Evolutionary conservation across 805 yeast genomes (phyloP).

Genomic region (Candida silvatica): DNA sequence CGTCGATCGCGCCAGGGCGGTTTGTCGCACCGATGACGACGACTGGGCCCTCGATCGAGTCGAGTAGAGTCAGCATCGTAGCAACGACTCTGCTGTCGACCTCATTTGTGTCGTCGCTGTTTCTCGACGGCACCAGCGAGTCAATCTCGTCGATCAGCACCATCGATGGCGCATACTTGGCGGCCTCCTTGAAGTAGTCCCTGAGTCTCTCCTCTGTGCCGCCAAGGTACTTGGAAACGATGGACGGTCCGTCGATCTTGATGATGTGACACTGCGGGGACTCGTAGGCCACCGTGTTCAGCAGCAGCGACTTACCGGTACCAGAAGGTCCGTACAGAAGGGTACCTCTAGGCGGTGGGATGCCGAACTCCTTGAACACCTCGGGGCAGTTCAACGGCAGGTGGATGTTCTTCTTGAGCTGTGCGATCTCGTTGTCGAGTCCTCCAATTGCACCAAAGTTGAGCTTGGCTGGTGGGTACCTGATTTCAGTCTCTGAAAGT

Average conservation of each 20-base stretch:
- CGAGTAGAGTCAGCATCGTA: conserved; percentile 75
- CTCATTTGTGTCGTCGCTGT: conserved; percentile 81
- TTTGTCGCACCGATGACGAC: conserved; percentile 89
- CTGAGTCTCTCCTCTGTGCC: conserved; percentile 87
- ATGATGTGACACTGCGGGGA: conserved; percentile 69
- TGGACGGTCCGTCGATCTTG: conserved; percentile 82
- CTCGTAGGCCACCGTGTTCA: conserved; percentile 75
- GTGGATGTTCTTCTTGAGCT: conserved; percentile 59
- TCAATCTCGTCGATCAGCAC: conserved; percentile 91
- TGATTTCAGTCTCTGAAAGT: conserved; percentile 28
- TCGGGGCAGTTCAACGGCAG: conserved; percentile 75
- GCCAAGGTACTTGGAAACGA: conserved; percentile 88
- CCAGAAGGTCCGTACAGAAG: conserved; percentile 97
- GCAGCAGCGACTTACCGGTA: conserved; percentile 87
- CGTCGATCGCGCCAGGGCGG: conserved; percentile 84
- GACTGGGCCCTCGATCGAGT: conserved; percentile 58
- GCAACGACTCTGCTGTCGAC: conserved; percentile 89
- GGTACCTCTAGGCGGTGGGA: conserved; percentile 88
- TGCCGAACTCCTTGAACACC: conserved; percentile 75
- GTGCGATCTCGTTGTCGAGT: conserved; percentile 48
- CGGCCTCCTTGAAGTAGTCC: conserved; percentile 77
- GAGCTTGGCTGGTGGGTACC: conserved; percentile 26
- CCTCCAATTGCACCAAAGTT: conserved; percentile 61
- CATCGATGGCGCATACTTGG: conserved; percentile 77
- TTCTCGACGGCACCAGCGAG: conserved; percentile 79